These are phyloP conservation scores for Strobilomyces confusus DNA, from an alignment of 768 basidiomycete genomes.

Conservation along the genomic window DNA sequence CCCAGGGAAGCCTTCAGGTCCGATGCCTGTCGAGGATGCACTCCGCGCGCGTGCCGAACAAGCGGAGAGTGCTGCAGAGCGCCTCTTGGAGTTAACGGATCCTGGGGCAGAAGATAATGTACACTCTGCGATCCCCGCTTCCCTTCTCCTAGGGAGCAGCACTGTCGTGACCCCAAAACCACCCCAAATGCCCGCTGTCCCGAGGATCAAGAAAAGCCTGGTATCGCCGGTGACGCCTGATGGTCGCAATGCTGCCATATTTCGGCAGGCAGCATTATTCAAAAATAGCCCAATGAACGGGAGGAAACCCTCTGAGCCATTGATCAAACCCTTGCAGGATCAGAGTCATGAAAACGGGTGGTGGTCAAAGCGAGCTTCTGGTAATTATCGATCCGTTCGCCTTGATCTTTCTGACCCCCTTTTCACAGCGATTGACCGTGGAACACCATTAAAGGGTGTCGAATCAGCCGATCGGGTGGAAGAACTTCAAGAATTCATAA, in stretches of 20 bases:
- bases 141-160: conserved; percentile 45
- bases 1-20: conserved; percentile 38
- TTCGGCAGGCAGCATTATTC: conserved; percentile 76
- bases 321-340: conserved; percentile 67
- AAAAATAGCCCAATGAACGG: conserved; percentile 72
- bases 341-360: conserved; percentile 70
- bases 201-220: conserved; percentile 29
- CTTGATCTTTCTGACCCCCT: conserved; percentile 9
- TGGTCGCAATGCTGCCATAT: conserved; percentile 51
- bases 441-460: conserved; percentile 39
- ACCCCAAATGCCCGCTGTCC: conserved; percentile 33
- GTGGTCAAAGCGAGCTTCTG: conserved; percentile 75
- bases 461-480: conserved; percentile 39
- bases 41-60: conserved; percentile 85
- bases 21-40: conserved; percentile 73
- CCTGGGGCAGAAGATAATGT: conserved; percentile 59
- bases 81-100: conserved; percentile 82
- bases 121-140: conserved; percentile 52
- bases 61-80: conserved; percentile 88
- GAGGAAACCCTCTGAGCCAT: conserved; percentile 44
- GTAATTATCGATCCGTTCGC: conserved; percentile 41
- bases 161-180: conserved; percentile 38
- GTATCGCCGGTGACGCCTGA: conserved; percentile 61
- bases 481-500: conserved; percentile 53
- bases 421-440: conserved; percentile 41